phyloP scores from a whole-genome alignment of 108 stramenopile species.

The Skeletonema menzelii region DNA sequence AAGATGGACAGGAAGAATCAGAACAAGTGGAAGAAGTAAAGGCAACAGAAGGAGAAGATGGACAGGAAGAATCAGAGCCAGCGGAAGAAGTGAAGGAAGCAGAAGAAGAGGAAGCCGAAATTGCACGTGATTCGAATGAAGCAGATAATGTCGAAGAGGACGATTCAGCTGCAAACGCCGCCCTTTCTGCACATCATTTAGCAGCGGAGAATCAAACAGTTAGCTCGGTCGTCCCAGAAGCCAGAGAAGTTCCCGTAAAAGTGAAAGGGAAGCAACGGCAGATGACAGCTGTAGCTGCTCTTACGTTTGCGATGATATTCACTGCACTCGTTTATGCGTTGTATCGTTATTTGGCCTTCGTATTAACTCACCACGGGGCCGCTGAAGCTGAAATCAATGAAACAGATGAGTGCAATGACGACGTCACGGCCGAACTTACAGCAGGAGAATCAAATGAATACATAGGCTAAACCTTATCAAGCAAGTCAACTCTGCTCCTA shows the following conservation, averaged over 20 bases:
- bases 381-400: background rate
- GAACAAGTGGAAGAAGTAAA: background rate
- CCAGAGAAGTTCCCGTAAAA: background rate
- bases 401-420: background rate
- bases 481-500: too few relatives aligned
- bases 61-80: too few relatives aligned
- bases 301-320: background rate
- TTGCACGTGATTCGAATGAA: background rate
- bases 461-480: too few relatives aligned
- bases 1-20: too few relatives aligned
- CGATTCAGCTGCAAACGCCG: background rate
- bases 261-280: background rate
- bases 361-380: background rate
- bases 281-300: background rate
- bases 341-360: background rate
- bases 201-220: background rate
- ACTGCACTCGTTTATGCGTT: background rate
- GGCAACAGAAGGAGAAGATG: background rate
- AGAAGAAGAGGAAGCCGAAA: background rate
- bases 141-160: background rate
- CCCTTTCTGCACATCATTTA: background rate
- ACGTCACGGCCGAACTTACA: background rate
- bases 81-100: background rate
- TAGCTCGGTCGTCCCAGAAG: background rate
- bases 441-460: background rate